These are phyloP conservation scores for Aspergillus sparsus DNA, from an alignment of 495 filamentous ascomycete genomes.

Conservation along the genomic window DNA sequence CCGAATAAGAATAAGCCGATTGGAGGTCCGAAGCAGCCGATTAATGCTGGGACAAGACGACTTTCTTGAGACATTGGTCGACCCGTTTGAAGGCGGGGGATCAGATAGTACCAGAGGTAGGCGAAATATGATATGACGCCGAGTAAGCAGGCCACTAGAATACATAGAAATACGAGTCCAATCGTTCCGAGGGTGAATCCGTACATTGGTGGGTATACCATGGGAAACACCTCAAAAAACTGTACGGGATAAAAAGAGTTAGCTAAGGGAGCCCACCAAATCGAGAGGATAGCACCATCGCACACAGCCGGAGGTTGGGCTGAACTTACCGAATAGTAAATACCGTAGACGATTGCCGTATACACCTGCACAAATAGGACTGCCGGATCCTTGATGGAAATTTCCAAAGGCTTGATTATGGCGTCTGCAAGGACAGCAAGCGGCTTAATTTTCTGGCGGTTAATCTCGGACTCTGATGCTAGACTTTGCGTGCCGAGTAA, in stretches of 20 bases:
- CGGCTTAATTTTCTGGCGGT: slow-evolving; percentile 24
- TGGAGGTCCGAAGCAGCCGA: slow-evolving; percentile 44
- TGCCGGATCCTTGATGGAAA: slow-evolving; percentile 17
- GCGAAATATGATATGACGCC: no score
- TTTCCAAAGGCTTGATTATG: slow-evolving; percentile 13
- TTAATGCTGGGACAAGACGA: slow-evolving; percentile 45
- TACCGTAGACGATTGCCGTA: slow-evolving; percentile 33
- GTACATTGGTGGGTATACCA: no score
- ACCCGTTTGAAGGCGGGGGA: slow-evolving; percentile 32
- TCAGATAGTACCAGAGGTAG: neutral
- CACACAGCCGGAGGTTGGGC: slow-evolving; percentile 37
- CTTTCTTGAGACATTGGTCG: slow-evolving; percentile 18
- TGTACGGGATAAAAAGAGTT: slow-evolving; percentile 37
- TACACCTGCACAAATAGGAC: slow-evolving; percentile 11
- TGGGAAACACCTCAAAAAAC: no score
- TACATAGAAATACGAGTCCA: no score
- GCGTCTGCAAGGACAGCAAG: slow-evolving; percentile 18
- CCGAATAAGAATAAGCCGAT: slow-evolving; percentile 60
- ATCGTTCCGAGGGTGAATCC: no score
- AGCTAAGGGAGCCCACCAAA: slow-evolving; percentile 38
- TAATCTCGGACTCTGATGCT: slow-evolving; percentile 40
- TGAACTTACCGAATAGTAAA: slow-evolving; percentile 53
- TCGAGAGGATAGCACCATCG: slow-evolving; percentile 35
- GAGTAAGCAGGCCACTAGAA: no score
- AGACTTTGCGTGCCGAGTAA: slow-evolving; percentile 31